Evolutionary conservation across 2,329 filamentous ascomycete species (phyloP).

Genomic region (Cylindrodendrum hubeiense): DNA sequence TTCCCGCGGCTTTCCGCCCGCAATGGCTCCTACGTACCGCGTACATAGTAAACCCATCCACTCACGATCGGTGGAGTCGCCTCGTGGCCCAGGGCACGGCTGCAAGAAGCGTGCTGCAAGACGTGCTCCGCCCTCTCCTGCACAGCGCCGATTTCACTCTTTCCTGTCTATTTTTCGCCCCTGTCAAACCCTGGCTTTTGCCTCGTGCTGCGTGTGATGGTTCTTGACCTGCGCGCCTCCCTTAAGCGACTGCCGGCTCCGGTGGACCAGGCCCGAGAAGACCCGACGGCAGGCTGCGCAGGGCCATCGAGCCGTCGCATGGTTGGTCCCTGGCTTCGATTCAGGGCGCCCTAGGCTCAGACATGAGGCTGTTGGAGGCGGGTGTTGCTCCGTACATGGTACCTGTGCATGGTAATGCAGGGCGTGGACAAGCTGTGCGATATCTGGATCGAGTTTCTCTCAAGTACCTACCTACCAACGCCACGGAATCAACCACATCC

Average conservation of each 20-base stretch:
- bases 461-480: neutral
- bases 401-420: conserved; percentile 8
- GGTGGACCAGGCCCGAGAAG: conserved; percentile 37
- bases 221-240: neutral
- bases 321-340: conserved; percentile 1
- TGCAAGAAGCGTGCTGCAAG: conserved; percentile 14
- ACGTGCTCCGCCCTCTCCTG: conserved; percentile 19
- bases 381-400: neutral
- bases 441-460: neutral
- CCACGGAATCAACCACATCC: neutral
- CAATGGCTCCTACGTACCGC: conserved; percentile 3
- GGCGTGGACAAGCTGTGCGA: conserved; percentile 11
- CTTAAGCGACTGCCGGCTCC: conserved; percentile 26
- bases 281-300: conserved; percentile 32
- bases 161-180: neutral
- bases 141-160: neutral
- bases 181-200: conserved; percentile 10
- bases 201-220: conserved; percentile 12
- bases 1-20: conserved; percentile 26
- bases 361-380: conserved; percentile 30
- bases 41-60: conserved; percentile 30
- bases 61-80: conserved; percentile 41
- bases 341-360: conserved; percentile 18
- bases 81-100: conserved; percentile 37
- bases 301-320: conserved; percentile 6